Base-by-base conservation (phyloP, 257 asterid genomes). In the Solanum peruvianum region DNA sequence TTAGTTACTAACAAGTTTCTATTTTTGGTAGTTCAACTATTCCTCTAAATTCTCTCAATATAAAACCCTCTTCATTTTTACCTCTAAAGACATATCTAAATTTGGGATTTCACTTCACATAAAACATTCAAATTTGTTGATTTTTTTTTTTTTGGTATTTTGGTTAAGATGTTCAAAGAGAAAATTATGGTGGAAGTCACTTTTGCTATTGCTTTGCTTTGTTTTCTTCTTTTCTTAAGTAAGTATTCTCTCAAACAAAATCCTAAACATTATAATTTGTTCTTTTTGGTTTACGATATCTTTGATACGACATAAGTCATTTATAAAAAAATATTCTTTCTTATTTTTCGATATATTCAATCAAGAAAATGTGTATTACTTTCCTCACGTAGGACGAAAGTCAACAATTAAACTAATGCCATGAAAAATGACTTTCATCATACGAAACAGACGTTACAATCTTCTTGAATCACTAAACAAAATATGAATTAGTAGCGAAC, bases 181-280 rank as follows among this genome's bases (percentile, higher is more conserved):
- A 86, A 88, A 86, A 62, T 37, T 18, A 67, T 60, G 37, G 83
- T 45, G 44, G 86, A 64, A 67, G 62, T 75, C 1, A 27, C 88
- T 75, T 76, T 93, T 13, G 85, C 88, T 60, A 11, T 93, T 33
- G 42, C 86, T 69, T 87, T 92, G 4, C 86, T 86, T 86, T 90
- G 64, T 85, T 87, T 94, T 82, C 83, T 94, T 27, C 69, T 84
- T 52, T 86, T 87, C 67, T 89, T 97, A 83, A 47, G 98, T 95
- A 88, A 93, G 88, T 84, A 60, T 35, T 60, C 35, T 18, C 37
- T 41, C 10, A 2, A 85, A 31, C 7, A 23, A 64, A 11, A 35
- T 83, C 2, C 13, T 33, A 64, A 83, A 4, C 33, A 23, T 31
- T 70, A 27, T 33, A 47, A 47, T 15, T 52, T 66, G 2, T 37